Conservation (phyloP, 176 grass and related monocot genomes). For the Avena atlantica region DNA sequence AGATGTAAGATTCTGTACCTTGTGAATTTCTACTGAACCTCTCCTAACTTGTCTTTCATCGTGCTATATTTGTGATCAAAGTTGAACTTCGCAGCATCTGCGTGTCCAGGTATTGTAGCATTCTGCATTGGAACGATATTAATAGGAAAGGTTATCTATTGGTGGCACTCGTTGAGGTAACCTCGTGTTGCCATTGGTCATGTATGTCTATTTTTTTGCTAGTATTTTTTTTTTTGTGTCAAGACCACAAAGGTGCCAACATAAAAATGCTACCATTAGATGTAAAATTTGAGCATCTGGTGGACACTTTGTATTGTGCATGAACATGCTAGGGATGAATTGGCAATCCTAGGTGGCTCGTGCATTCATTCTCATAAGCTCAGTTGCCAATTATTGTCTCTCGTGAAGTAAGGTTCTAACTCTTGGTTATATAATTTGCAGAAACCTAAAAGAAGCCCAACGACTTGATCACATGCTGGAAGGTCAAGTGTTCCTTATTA, state of each 20-base stretch:
- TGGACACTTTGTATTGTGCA: background rate
- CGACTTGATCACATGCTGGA: constrained; percentile 68
- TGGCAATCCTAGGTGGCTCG: background rate
- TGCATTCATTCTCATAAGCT: background rate
- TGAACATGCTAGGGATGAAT: constrained; percentile 15
- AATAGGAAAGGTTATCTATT: background rate
- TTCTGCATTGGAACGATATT: constrained; percentile 17
- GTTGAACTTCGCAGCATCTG: background rate
- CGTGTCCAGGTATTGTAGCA: constrained; percentile 31
- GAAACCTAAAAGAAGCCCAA: constrained; percentile 89
- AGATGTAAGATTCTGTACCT: constrained; percentile 68
- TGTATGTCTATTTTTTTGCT: constrained; percentile 1
- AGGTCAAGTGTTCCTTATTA: constrained; percentile 82
- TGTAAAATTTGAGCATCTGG: constrained; percentile 1
- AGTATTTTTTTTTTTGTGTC: background rate
- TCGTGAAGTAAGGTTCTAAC: constrained; percentile 37
- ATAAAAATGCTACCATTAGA: constrained; percentile 3
- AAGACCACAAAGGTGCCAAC: background rate
- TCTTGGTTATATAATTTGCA: constrained; percentile 42
- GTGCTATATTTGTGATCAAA: constrained; percentile 34
- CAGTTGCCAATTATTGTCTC: constrained; percentile 14
- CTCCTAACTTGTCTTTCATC: constrained; percentile 4
- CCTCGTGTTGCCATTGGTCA: constrained; percentile 5
- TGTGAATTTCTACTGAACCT: constrained; percentile 30
- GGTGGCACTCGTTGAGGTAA: background rate